A percentile compares a stretch with the other conserved stretches of the same genome.
These are phyloP conservation scores for Hirsutella thompsonii DNA, from an alignment of 2,329 filamentous ascomycete species.

Conservation along the genomic window DNA sequence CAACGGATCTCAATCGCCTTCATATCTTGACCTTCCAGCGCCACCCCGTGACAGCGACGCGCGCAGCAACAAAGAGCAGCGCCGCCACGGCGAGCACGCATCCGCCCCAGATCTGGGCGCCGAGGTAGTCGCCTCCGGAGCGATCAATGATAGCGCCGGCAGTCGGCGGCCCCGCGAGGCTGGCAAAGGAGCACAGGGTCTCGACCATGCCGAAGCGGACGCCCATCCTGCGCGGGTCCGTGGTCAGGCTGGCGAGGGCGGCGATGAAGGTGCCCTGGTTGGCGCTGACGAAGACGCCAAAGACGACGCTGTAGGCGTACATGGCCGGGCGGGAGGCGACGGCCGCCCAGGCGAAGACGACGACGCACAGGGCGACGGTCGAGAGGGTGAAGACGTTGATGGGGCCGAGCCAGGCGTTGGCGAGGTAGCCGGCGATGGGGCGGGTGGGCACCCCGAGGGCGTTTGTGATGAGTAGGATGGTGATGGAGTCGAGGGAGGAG, in stretches of 20 bases:
- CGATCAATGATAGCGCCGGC: constrained; percentile 31
- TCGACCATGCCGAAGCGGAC: constrained; percentile 32
- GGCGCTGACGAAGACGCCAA: constrained; percentile 29
- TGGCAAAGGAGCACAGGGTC: constrained; percentile 26
- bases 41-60: constrained; percentile 22
- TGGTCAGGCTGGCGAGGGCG: constrained; percentile 27
- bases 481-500: constrained; percentile 34
- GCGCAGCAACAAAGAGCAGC: constrained; percentile 17
- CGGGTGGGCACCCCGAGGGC: constrained; percentile 42
- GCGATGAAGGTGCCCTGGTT: constrained; percentile 28
- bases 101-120: constrained; percentile 34
- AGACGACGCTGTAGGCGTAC: constrained; percentile 30
- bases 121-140: constrained; percentile 24
- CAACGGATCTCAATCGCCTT: neutral
- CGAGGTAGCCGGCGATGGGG: constrained; percentile 36
- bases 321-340: constrained; percentile 27
- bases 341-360: constrained; percentile 43
- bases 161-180: constrained; percentile 29
- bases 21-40: constrained; percentile 21
- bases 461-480: constrained; percentile 43
- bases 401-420: constrained; percentile 37
- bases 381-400: constrained; percentile 42
- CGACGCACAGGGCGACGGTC: constrained; percentile 27
- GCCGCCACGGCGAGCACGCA: constrained; percentile 22
- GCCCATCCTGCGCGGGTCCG: constrained; percentile 30